Conservation (phyloP, 202 grass and related monocot species). For the Panicum hallii region DNA sequence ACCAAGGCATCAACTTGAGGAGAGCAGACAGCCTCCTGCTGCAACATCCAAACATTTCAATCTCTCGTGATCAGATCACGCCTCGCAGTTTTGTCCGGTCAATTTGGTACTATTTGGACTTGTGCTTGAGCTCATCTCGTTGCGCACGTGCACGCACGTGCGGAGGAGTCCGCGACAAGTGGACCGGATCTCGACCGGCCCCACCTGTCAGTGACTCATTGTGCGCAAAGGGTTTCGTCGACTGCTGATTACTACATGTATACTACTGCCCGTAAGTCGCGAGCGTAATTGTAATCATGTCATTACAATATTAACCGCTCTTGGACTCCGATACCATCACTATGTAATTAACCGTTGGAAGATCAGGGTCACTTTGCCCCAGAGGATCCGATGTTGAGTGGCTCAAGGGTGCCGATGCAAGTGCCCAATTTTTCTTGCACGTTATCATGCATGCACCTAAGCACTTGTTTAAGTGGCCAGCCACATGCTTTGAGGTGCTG, state of each 20-base stretch:
- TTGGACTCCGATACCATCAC: constrained; percentile 5
- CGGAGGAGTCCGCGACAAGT: neutral
- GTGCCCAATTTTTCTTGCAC: constrained; percentile 32
- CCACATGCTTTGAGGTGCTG: constrained; percentile 44
- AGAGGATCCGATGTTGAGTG: constrained; percentile 51
- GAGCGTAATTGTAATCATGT: neutral
- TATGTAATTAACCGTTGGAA: constrained; percentile 36
- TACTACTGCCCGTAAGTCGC: neutral
- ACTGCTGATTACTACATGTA: neutral
- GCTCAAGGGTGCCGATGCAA: constrained; percentile 38
- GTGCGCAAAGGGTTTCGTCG: fast-evolving
- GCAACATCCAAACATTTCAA: constrained; percentile 42
- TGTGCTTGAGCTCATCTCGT: neutral
- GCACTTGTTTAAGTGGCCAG: constrained; percentile 36
- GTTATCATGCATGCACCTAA: constrained; percentile 1
- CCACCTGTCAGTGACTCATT: neutral
- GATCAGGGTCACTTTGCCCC: constrained; percentile 49
- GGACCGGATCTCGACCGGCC: neutral
- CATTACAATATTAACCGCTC: neutral
- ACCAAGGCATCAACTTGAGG: constrained; percentile 31
- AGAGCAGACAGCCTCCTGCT: constrained; percentile 17
- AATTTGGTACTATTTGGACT: constrained; percentile 25
- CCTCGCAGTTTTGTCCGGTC: constrained; percentile 38
- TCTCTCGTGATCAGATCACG: constrained; percentile 44
- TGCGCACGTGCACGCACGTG: neutral